Conservation (phyloP, 768 basidiomycete species). For the Bullera alba region DNA sequence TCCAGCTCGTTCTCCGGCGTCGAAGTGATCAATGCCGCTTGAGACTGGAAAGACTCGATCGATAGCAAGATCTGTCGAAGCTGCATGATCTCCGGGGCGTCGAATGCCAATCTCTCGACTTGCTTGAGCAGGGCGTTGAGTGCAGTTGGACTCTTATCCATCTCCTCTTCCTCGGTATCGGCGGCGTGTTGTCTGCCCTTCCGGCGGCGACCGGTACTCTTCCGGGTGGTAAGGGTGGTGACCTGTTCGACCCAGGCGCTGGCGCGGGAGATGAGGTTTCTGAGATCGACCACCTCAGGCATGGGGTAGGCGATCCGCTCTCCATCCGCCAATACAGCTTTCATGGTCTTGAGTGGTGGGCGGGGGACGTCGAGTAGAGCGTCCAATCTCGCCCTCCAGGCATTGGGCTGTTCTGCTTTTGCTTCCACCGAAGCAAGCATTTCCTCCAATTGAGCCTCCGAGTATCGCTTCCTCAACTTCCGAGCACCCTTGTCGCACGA, state of each 20-base stretch:
- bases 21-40: slow-evolving; percentile 29
- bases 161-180: slow-evolving; percentile 50
- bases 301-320: slow-evolving; percentile 74
- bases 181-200: slow-evolving; percentile 22
- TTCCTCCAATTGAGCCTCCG: slow-evolving; percentile 67
- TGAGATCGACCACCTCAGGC: slow-evolving; percentile 62
- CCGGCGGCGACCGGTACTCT: slow-evolving; percentile 26
- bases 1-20: slow-evolving; percentile 23
- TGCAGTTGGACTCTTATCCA: slow-evolving; percentile 64
- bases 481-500: slow-evolving; percentile 56
- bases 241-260: slow-evolving; percentile 77
- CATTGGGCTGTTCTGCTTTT: slow-evolving; percentile 63
- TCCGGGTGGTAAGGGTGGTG: slow-evolving; percentile 17
- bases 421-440: slow-evolving; percentile 61
- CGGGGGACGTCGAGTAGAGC: slow-evolving; percentile 64
- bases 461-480: slow-evolving; percentile 69
- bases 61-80: slow-evolving; percentile 29
- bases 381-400: slow-evolving; percentile 68
- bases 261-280: slow-evolving; percentile 70
- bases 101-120: slow-evolving; percentile 74
- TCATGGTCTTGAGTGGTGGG: slow-evolving; percentile 68
- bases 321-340: slow-evolving; percentile 76
- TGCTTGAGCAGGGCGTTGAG: slow-evolving; percentile 63
- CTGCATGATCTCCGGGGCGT: slow-evolving; percentile 63
- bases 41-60: slow-evolving; percentile 32